phyloP scores from a whole-genome alignment of 371 early-diverging fungal genomes.

The Sporodiniella umbellata region DNA sequence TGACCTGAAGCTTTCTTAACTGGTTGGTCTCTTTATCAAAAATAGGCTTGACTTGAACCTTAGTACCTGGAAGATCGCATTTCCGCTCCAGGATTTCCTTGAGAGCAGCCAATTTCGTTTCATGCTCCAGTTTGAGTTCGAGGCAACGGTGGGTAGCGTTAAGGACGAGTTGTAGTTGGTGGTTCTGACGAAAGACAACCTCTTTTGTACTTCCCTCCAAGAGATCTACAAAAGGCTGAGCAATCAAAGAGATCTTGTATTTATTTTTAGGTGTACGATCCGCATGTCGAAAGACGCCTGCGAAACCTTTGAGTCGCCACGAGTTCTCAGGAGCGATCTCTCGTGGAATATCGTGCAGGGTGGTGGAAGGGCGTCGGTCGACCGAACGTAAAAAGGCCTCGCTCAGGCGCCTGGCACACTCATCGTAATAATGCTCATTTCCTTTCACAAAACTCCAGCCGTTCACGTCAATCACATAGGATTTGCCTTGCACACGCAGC shows the following conservation, averaged over 20 bases:
- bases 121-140: conserved; percentile 54
- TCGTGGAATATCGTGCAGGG: conserved; percentile 56
- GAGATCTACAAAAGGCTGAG: conserved; percentile 66
- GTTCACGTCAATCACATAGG: conserved; percentile 98
- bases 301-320: conserved; percentile 90
- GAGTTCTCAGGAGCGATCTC: conserved; percentile 67
- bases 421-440: conserved; percentile 89
- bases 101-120: conserved; percentile 62
- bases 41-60: conserved; percentile 88
- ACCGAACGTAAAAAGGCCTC: conserved; percentile 43
- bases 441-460: conserved; percentile 99
- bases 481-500: conserved; percentile 77
- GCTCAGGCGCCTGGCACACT: conserved; percentile 74
- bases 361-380: conserved; percentile 49
- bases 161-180: conserved; percentile 69
- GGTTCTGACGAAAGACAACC: conserved; percentile 75
- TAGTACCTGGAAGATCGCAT: conserved; percentile 80
- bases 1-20: conserved; percentile 78
- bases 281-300: conserved; percentile 93
- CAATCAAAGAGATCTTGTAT: conserved; percentile 73
- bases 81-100: conserved; percentile 78
- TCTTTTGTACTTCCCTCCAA: conserved; percentile 72
- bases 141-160: conserved; percentile 64
- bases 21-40: conserved; percentile 58
- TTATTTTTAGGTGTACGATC: conserved; percentile 98